Percentiles rank a stretch among this genome's conserved stretches.
Evolutionary conservation across 192 early-diverging fungal genomes (phyloP).

Genomic region (Diversispora epigaea): DNA sequence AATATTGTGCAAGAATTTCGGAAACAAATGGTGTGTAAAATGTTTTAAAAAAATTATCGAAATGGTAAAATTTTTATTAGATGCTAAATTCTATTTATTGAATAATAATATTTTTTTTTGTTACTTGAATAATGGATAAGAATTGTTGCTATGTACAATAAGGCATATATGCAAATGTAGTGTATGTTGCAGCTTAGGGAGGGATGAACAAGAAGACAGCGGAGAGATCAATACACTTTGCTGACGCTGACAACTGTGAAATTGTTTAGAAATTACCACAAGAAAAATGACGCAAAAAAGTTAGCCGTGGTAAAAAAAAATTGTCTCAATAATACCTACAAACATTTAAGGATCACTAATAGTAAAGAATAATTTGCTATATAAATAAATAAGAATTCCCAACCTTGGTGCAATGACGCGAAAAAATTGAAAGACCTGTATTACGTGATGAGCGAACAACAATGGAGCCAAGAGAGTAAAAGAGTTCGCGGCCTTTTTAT

Average conservation of each 20-base stretch:
- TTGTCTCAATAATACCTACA: not conserved
- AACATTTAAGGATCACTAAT: too few species aligned
- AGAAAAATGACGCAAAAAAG: not conserved
- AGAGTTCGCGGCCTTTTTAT: slow-evolving; percentile 27
- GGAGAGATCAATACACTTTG: slow-evolving; percentile 24
- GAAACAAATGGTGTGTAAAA: not conserved
- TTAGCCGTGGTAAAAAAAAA: not conserved
- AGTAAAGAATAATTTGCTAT: not conserved
- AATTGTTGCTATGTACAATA: slow-evolving; percentile 24
- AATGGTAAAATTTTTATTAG: not conserved
- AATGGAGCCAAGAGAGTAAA: slow-evolving; percentile 13
- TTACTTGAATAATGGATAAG: slow-evolving; percentile 13
- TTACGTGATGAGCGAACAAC: slow-evolving; percentile 19
- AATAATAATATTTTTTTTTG: not conserved
- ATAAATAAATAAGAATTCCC: not conserved
- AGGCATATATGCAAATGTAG: slow-evolving; percentile 21
- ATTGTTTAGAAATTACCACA: not conserved
- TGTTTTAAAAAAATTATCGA: not conserved
- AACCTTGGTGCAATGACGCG: slow-evolving; percentile 12
- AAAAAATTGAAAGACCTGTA: not conserved
- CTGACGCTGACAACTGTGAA: slow-evolving; percentile 1
- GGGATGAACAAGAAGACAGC: slow-evolving; percentile 5
- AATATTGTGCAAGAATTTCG: too few species aligned
- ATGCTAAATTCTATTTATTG: slow-evolving; percentile 25
- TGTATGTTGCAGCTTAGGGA: slow-evolving; percentile 6